Conservation (phyloP, 1,139 yeast genomes). For the Kluyveromyces marxianus region DNA sequence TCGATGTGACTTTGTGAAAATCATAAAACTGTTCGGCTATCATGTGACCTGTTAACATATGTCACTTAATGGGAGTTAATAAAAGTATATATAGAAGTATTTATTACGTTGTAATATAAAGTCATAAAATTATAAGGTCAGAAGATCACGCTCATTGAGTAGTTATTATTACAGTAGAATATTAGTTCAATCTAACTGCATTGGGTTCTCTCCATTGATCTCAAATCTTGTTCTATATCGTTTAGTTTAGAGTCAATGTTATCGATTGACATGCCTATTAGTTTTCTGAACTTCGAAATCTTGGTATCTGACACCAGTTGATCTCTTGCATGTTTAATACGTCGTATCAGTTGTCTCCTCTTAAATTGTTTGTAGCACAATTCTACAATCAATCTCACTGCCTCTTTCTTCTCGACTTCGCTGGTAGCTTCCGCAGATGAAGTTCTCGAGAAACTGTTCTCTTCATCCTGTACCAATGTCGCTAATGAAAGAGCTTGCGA, state of each 20-base stretch:
- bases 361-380: constrained; percentile 48
- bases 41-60: no score
- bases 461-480: constrained; percentile 46
- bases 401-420: constrained; percentile 21
- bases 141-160: no score
- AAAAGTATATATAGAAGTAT: no score
- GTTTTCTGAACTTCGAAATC: constrained; percentile 72
- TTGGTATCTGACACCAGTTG: constrained; percentile 35
- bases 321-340: constrained; percentile 35
- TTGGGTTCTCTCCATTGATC: constrained; percentile 10
- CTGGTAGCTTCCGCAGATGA: constrained; percentile 18
- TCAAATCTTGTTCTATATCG: constrained; percentile 41
- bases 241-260: constrained; percentile 70
- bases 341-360: constrained; percentile 39
- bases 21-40: no score
- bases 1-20: no score
- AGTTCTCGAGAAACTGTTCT: constrained; percentile 18
- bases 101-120: no score
- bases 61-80: no score
- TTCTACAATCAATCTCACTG: constrained; percentile 34
- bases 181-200: constrained; percentile 3
- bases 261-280: constrained; percentile 70
- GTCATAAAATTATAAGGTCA: no score
- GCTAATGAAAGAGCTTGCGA: constrained; percentile 58
- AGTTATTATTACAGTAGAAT: not conserved